Evolutionary conservation across 2,329 filamentous ascomycete genomes (phyloP), one percentile per base, ranked within the genome.

Genomic region (Neonectria faginata): DNA sequence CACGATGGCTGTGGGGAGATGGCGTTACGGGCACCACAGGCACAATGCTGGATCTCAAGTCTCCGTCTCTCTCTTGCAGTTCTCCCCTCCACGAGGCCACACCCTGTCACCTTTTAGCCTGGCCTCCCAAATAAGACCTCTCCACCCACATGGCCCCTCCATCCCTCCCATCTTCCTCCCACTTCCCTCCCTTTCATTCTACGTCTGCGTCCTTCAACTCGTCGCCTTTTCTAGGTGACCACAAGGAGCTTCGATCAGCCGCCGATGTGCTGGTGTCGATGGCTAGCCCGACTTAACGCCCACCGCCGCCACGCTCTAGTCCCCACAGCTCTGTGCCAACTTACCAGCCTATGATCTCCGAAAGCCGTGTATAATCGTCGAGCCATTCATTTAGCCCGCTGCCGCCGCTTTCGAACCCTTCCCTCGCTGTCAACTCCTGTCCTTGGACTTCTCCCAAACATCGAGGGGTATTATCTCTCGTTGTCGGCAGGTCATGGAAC

Each of bases 401-500:
- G 51, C 68, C 63, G 60, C 64, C 62, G 60, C 52, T 58, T 59
- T 61, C 47, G 57, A 64, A 27, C 45, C 9, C 51, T 41, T 41
- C 42, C 44, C 20, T 51, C 53, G 12, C 33, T 61, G 65, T 55
- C 64, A 51, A 67, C 48, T 64, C 57, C 56, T 60, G 50, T 29
- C 44, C 50, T 54, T 50, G 39, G 41, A 33, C 48, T 29, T 57
- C 29, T 44, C 52, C 22, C 51, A 42, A 50, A 36, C 18, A 41
- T 14, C 33, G 20, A 56, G 44, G 22, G 36, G 20, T 44, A 48
- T 22, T 39, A 25, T 31, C 39, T 53, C 47, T 39, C 44, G 44
- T 31, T 62, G 62, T 48, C 79, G 73, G 81, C 79, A 79, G 80
- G 78, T 76, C 71, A 86, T 86, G 84, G 80, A 85, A 69, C 78